Evolutionary conservation across 2,329 filamentous ascomycete species (phyloP).

Genomic region (Scedosporium apiospermum): DNA sequence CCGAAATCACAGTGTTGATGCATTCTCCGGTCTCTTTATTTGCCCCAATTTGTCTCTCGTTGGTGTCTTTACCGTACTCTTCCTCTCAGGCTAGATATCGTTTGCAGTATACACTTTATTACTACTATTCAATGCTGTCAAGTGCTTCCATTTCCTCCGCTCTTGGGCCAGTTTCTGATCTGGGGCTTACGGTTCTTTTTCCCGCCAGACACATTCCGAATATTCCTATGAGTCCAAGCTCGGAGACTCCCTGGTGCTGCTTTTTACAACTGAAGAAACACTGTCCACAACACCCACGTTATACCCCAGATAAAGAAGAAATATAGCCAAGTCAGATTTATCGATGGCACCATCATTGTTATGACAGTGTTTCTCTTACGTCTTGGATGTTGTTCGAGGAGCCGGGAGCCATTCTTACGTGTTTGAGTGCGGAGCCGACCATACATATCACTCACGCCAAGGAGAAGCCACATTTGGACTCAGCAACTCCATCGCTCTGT

Average conservation of each 20-base stretch:
- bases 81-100: neutral
- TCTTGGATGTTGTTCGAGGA: neutral
- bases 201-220: too few relatives aligned
- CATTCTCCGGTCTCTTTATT: neutral
- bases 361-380: neutral
- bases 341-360: neutral
- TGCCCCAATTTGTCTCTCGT: neutral
- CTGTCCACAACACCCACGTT: neutral
- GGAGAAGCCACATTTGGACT: neutral
- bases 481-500: neutral
- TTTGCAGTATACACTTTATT: too few relatives aligned
- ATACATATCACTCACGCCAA: neutral
- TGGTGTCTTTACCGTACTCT: neutral
- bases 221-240: too few relatives aligned
- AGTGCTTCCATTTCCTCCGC: too few relatives aligned
- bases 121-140: too few relatives aligned
- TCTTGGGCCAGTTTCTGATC: too few relatives aligned
- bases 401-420: neutral
- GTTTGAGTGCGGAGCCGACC: neutral
- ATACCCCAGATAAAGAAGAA: slow-evolving; percentile 1
- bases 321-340: neutral
- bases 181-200: too few relatives aligned
- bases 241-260: neutral
- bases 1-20: neutral
- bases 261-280: neutral